These are phyloP conservation scores for Boletellus sp. DNA, from an alignment of 768 basidiomycete species.

Conservation along the genomic window DNA sequence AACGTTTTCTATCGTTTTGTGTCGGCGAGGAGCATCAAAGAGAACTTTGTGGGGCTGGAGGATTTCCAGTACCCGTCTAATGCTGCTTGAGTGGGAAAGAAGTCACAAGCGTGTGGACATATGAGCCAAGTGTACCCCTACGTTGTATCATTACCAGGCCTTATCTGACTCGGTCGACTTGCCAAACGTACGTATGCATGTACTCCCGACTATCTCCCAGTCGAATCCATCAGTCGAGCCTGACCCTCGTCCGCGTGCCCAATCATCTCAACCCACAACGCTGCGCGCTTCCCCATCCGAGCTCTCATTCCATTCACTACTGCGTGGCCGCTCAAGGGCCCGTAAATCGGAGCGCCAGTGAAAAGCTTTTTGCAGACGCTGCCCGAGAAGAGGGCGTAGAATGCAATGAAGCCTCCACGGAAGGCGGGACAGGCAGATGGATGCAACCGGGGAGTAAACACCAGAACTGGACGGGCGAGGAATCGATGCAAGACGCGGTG, in stretches of 20 bases:
- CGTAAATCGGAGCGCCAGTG: slow-evolving; percentile 39
- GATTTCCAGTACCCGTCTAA: slow-evolving; percentile 88
- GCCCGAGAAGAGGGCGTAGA: too few species aligned
- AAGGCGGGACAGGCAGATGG: slow-evolving; percentile 46
- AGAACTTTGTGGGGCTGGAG: slow-evolving; percentile 85
- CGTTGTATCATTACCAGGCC: neutral
- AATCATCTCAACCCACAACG: neutral
- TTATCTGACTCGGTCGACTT: too few species aligned
- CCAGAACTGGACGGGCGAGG: slow-evolving; percentile 77
- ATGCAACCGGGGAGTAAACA: slow-evolving; percentile 38
- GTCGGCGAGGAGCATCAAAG: slow-evolving; percentile 91
- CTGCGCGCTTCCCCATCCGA: neutral
- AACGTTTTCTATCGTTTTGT: slow-evolving; percentile 77
- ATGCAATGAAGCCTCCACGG: slow-evolving; percentile 47
- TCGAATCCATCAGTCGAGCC: neutral
- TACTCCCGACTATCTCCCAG: neutral
- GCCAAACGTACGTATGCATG: neutral
- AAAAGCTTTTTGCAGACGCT: slow-evolving; percentile 66
- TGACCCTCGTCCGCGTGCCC: neutral
- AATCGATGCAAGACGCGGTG: slow-evolving; percentile 63
- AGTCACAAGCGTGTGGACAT: neutral
- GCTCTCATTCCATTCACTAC: neutral
- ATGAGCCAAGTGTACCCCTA: neutral
- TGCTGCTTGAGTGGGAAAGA: slow-evolving; percentile 46
- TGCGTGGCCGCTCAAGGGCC: slow-evolving; percentile 4